These are phyloP conservation scores for Lunularia cruciata DNA, from an alignment of 225 moss, liverwort and hornwort species.

Conservation along the genomic window DNA sequence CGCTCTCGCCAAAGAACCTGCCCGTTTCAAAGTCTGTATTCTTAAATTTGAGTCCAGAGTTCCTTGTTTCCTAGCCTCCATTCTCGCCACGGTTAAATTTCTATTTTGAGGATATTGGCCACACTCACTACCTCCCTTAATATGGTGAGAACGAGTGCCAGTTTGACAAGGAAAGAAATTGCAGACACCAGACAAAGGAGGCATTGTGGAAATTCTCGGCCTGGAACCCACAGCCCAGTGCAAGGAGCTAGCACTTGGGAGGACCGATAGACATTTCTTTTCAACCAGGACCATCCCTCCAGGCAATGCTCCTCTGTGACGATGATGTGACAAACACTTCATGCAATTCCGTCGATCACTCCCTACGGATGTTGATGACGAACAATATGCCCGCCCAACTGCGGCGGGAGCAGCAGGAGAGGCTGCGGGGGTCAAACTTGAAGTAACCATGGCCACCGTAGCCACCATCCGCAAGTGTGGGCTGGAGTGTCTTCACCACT, in stretches of 20 bases:
- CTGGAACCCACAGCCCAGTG: background rate
- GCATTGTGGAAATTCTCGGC: background rate
- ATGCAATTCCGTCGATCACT: too few species aligned
- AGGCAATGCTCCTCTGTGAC: background rate
- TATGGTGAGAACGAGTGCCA: background rate
- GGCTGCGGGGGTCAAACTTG: background rate
- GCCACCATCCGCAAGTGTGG: conserved; percentile 12
- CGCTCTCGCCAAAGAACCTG: background rate
- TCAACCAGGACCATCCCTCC: background rate
- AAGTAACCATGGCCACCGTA: conserved; percentile 2
- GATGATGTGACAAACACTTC: too few species aligned
- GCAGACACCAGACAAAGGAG: background rate
- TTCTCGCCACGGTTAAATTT: background rate
- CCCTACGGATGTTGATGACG: too few species aligned
- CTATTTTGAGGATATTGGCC: background rate
- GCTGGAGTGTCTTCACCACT: background rate
- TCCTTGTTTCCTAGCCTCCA: background rate
- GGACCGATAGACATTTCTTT: background rate
- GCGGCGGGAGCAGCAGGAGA: background rate
- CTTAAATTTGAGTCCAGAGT: background rate
- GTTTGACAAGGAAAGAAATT: background rate
- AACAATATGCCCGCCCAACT: background rate
- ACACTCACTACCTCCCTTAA: background rate
- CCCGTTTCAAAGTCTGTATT: background rate
- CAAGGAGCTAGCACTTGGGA: background rate